Conservation (phyloP, 2,329 filamentous ascomycete species). For the Pestalotiopsis sp. region DNA sequence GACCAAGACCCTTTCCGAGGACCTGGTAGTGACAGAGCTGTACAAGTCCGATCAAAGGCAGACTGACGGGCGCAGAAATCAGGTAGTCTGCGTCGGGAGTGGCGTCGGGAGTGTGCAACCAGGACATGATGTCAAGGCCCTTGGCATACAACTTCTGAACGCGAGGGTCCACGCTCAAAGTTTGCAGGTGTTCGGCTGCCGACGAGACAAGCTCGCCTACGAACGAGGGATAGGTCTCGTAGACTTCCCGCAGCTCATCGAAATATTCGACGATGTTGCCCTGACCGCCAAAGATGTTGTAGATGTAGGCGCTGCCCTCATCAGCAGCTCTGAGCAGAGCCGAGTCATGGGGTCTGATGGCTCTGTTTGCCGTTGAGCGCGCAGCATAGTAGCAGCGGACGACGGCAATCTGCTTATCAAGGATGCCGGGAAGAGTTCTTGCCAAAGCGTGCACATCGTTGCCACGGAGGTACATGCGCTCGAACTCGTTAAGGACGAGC, state of each 20-base stretch:
- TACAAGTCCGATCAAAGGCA: conserved; percentile 93
- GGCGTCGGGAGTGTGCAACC: conserved; percentile 85
- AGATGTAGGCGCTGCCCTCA: conserved; percentile 81
- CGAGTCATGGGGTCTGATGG: conserved; percentile 91
- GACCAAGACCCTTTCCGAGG: conserved; percentile 87
- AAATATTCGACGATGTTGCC: conserved; percentile 99
- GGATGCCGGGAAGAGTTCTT: conserved; percentile 83
- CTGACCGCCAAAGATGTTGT: conserved; percentile 94
- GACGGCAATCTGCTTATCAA: conserved; percentile 87
- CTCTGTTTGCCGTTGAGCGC: conserved; percentile 78
- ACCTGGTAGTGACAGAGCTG: conserved; percentile 96
- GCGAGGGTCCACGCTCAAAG: conserved; percentile 76
- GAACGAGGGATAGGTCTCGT: conserved; percentile 88
- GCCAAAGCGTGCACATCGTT: conserved; percentile 96
- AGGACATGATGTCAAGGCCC: conserved; percentile 91
- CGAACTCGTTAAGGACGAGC: conserved; percentile 91
- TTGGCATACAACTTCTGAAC: conserved; percentile 97
- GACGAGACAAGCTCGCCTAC: conserved; percentile 81
- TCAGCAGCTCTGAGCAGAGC: conserved; percentile 87
- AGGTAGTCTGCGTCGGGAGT: conserved; percentile 95
- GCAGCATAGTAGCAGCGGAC: conserved; percentile 91
- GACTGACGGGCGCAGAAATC: conserved; percentile 91
- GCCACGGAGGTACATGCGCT: conserved; percentile 89
- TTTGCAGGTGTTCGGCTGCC: conserved; percentile 85
- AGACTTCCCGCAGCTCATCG: conserved; percentile 90